These are phyloP conservation scores for Drechslerella coelobrocha DNA, from an alignment of 2,329 filamentous ascomycete genomes.

Conservation along the genomic window DNA sequence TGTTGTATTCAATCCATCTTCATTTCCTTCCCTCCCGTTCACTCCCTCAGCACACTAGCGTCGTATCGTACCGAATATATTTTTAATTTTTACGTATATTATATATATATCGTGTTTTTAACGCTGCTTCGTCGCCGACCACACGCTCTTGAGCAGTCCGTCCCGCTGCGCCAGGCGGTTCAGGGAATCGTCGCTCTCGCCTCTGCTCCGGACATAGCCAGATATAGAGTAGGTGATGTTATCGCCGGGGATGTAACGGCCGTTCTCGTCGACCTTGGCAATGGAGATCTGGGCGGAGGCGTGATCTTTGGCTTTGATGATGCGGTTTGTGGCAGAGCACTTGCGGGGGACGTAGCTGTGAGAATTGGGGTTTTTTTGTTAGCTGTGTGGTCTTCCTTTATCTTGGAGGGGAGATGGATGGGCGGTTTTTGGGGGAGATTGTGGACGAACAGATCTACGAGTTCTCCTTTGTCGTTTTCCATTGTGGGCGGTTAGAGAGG, in stretches of 20 bases:
- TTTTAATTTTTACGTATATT: background rate
- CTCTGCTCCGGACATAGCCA: constrained; percentile 96
- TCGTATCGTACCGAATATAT: too few species aligned
- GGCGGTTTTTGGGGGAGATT: constrained; percentile 41
- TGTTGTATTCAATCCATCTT: too few species aligned
- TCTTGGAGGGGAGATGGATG: too few species aligned
- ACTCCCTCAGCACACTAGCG: too few species aligned
- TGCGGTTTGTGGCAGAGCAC: constrained; percentile 98
- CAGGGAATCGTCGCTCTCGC: constrained; percentile 93
- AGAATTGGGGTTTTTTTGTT: constrained; percentile 27
- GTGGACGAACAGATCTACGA: constrained; percentile 94
- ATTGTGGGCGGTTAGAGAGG: constrained; percentile 64
- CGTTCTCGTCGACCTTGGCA: constrained; percentile 99
- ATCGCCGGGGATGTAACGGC: constrained; percentile 89
- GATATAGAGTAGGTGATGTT: constrained; percentile 97
- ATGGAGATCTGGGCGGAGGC: constrained; percentile 96
- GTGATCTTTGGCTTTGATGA: constrained; percentile 99
- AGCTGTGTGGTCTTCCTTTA: constrained; percentile 46
- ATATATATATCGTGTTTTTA: constrained; percentile 58
- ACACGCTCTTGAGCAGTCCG: constrained; percentile 95
- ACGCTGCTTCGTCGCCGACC: constrained; percentile 73
- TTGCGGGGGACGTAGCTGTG: constrained; percentile 95
- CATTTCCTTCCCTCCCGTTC: constrained; percentile 3
- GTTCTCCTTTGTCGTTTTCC: constrained; percentile 99
- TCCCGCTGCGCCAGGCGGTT: constrained; percentile 96